Percentiles rank a stretch among this genome's conserved stretches.
phyloP scores from a whole-genome alignment of 495 filamentous ascomycete species.

The Neurospora sp. region DNA sequence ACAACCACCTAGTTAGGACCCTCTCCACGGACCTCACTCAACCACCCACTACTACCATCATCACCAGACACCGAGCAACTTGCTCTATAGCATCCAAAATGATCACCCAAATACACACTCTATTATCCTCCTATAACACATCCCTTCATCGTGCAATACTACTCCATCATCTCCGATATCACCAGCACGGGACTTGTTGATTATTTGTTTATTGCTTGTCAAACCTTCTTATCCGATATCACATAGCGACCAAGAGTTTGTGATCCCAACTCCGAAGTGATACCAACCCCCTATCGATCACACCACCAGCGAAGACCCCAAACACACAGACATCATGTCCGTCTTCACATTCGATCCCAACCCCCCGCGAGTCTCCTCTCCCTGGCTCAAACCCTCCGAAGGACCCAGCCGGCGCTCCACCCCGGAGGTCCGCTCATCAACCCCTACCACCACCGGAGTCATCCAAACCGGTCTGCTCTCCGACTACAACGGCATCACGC shows the following conservation, averaged over 20 bases:
- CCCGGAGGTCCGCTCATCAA: slow-evolving; percentile 18
- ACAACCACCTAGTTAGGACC: not conserved
- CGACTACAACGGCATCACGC: slow-evolving; percentile 57
- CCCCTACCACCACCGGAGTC: slow-evolving; percentile 14
- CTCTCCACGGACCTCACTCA: not conserved
- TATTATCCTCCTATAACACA: slow-evolving; percentile 20
- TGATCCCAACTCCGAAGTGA: not conserved
- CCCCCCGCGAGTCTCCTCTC: slow-evolving; percentile 77
- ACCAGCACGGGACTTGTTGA: not conserved
- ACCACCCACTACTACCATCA: not conserved
- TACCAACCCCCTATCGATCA: not conserved
- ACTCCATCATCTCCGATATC: not conserved
- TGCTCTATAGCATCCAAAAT: slow-evolving; percentile 38
- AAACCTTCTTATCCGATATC: not conserved
- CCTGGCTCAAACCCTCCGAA: slow-evolving; percentile 58
- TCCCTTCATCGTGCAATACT: slow-evolving; percentile 12
- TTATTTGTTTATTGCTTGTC: not conserved
- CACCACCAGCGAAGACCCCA: not conserved
- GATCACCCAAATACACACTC: slow-evolving; percentile 47
- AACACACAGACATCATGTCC: slow-evolving; percentile 50
- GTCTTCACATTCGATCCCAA: slow-evolving; percentile 93
- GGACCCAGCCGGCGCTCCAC: slow-evolving; percentile 19
- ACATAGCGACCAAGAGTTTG: not conserved
- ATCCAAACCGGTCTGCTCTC: slow-evolving; percentile 45
- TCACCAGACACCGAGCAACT: slow-evolving; percentile 3